phyloP scores from a whole-genome alignment of 192 early-diverging fungal species.

The Obelidium mucronatum region DNA sequence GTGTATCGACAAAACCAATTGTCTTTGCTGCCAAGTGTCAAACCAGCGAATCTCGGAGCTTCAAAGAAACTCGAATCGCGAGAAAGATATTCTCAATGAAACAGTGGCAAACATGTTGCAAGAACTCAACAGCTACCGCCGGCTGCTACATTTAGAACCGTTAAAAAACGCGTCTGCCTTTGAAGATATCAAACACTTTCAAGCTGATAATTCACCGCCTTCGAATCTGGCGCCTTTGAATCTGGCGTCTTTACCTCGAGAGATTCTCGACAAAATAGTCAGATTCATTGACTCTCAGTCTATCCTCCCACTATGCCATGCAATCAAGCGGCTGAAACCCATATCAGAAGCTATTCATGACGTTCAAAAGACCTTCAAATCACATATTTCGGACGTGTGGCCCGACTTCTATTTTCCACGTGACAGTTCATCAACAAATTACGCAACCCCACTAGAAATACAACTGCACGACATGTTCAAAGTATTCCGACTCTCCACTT shows the following conservation, averaged over 20 bases:
- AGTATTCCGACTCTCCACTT: neutral
- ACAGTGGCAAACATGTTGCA: too few species aligned
- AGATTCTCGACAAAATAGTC: neutral
- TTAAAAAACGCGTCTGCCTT: neutral
- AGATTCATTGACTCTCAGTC: neutral
- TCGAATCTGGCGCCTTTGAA: too few species aligned
- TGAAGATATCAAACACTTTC: neutral
- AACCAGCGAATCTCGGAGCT: too few species aligned
- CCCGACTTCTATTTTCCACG: neutral
- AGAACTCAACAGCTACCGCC: neutral
- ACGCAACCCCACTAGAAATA: neutral
- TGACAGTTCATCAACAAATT: neutral
- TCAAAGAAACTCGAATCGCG: too few species aligned
- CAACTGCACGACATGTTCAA: neutral
- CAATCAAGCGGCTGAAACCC: neutral
- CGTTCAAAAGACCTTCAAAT: neutral
- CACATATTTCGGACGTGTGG: neutral
- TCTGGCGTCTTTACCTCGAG: neutral
- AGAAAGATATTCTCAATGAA: too few species aligned
- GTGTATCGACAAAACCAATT: too few species aligned
- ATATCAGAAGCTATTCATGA: neutral
- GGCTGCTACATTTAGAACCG: neutral
- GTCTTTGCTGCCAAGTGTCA: too few species aligned
- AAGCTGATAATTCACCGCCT: too few species aligned
- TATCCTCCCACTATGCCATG: neutral